Percentiles rank a stretch among this genome's conserved stretches.
Evolutionary conservation across 2,329 filamentous ascomycete species (phyloP).

Genomic region (Hymenoscyphus occultus): DNA sequence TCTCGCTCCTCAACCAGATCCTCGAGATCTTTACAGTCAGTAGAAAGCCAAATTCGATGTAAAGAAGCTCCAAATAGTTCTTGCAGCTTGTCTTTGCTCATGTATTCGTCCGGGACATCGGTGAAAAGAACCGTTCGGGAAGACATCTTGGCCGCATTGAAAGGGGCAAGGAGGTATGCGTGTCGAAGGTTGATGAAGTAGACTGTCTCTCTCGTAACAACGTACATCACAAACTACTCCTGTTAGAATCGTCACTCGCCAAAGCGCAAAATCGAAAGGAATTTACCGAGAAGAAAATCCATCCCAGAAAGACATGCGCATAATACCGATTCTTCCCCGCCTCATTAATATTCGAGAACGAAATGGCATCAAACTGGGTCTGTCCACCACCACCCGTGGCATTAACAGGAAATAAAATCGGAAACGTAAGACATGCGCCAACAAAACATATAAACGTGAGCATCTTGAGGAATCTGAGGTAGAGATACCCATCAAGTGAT

Average conservation of each 20-base stretch:
- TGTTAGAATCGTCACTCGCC: slow-evolving; percentile 3
- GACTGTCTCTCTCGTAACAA: slow-evolving; percentile 81
- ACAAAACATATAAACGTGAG: slow-evolving; percentile 74
- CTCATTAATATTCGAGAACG: slow-evolving; percentile 71
- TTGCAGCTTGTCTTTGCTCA: slow-evolving; percentile 71
- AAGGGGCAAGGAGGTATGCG: slow-evolving; percentile 81
- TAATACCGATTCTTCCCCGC: slow-evolving; percentile 62
- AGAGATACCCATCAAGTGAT: slow-evolving; percentile 86
- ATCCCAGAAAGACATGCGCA: slow-evolving; percentile 76
- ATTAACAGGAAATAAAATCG: slow-evolving; percentile 76
- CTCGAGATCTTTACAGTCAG: slow-evolving; percentile 72
- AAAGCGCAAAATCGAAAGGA: background rate
- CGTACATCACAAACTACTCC: slow-evolving; percentile 74
- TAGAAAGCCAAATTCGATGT: slow-evolving; percentile 78
- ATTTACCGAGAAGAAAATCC: slow-evolving; percentile 62
- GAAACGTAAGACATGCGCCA: slow-evolving; percentile 80
- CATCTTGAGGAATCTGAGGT: slow-evolving; percentile 83
- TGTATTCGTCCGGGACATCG: slow-evolving; percentile 75
- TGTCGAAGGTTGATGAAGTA: slow-evolving; percentile 91
- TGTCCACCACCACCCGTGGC: slow-evolving; percentile 69
- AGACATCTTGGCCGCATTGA: slow-evolving; percentile 80
- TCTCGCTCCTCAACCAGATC: slow-evolving; percentile 79
- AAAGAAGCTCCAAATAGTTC: slow-evolving; percentile 78
- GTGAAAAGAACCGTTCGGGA: slow-evolving; percentile 87
- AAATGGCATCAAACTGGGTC: slow-evolving; percentile 70